phyloP scores from a whole-genome alignment of 257 asterid species.

The Lycium ferocissimum region DNA sequence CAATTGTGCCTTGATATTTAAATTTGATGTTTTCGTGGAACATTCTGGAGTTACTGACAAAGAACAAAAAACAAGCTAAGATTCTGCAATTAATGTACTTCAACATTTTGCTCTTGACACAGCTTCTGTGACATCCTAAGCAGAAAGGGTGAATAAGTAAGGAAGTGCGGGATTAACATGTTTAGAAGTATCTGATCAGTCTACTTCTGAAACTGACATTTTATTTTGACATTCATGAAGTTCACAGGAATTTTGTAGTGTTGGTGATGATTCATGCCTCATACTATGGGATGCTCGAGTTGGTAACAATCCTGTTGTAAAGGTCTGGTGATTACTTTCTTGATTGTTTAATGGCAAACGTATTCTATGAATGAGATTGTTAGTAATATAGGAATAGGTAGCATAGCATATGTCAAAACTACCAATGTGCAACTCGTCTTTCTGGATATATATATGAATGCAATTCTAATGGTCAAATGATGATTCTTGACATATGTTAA shows the following conservation, averaged over 20 bases:
- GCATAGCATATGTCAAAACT: slow-evolving; percentile 16
- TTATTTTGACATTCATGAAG: slow-evolving; percentile 49
- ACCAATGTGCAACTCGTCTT: slow-evolving; percentile 12
- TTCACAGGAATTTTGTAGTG: slow-evolving; percentile 97
- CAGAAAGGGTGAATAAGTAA: not conserved
- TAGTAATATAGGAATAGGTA: not conserved
- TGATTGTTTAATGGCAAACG: not conserved
- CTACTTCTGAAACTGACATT: slow-evolving; percentile 36
- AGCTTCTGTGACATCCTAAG: not conserved
- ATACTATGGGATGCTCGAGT: slow-evolving; percentile 95
- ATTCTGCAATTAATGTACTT: slow-evolving; percentile 18
- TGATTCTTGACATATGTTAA: not conserved
- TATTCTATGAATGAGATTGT: not conserved
- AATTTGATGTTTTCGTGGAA: not conserved
- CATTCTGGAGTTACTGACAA: slow-evolving; percentile 1
- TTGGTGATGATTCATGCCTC: slow-evolving; percentile 98
- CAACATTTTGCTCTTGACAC: slow-evolving; percentile 18
- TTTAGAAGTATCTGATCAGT: slow-evolving; percentile 31
- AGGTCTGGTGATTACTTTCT: slow-evolving; percentile 50
- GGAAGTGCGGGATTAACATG: not conserved
- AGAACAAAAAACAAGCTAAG: slow-evolving; percentile 7
- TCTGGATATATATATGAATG: slow-evolving; percentile 6
- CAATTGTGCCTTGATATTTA: not conserved
- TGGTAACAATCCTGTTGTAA: slow-evolving; percentile 71
- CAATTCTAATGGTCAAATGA: not conserved